Base-by-base conservation (phyloP, 208 protist species). In the Trypanosoma vivax region DNA sequence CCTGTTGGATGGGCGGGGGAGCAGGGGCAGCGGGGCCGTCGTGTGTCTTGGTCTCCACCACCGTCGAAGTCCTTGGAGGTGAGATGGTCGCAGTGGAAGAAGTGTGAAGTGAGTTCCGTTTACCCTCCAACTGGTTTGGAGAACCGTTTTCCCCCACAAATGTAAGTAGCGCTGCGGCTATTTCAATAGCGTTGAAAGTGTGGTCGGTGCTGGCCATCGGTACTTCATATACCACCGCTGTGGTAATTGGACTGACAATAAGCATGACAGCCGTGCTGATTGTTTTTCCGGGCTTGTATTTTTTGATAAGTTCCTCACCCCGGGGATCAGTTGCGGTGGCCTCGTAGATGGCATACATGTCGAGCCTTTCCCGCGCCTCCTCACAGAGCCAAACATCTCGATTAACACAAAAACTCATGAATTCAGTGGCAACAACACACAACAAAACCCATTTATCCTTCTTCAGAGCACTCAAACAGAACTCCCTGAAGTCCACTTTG, bases 181-280 rank as follows among this genome's bases (percentile, higher is more conserved):
- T 59, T 24, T 68, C 30, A 19, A 40, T 41, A n/a, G 47, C 65
- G 41, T 87, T 66, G 29, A 86, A 58, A n/a, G 30, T 59, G 23
- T 29, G 50, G n/a, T 60, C 50, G 1, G 25, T 49, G 14, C 30
- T 33, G 24, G 51, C 57, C 14, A 84, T 53, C 10, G 41, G 40
- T 18, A 92, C 30, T 1, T 55, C 47, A 31, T 45, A n/a, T 60
- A 82, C 78, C 48, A 69, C 65, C 42, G 64, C 66, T 21, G 53
- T 49, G 10, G 85, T 89, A 23, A 82, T 37, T 13, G 85, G 85
- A 54, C 89, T 70, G 11, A 92, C 66, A n/a, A 92, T 67, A 31
- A 83, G 73, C 31, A 89, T 16, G 6, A 41, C 43, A 4, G 85
- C 80, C 11, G 89, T 31, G n/a, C 56, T 19, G 1, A 16, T n/a